Evolutionary conservation across 306 rosid genomes (phyloP), one percentile per base, ranked within the genome.

Genomic region (Corylus avellana): DNA sequence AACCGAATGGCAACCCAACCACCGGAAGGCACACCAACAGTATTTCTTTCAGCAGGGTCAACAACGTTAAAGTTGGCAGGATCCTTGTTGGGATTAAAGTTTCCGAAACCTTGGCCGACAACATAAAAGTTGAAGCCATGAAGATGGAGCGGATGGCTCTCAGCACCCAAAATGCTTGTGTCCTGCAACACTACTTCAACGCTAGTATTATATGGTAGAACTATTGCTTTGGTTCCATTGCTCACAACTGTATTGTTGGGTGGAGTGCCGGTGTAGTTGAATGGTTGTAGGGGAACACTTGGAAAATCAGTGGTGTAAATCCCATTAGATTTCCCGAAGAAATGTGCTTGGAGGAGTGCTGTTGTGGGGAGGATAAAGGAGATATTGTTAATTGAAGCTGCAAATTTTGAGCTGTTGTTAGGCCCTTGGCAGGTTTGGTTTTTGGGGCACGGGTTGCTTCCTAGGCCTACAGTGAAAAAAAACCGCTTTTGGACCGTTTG

Each of bases 1-100:
- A 92, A 90, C 0, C 97, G 86, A 25, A 92, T 80, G 0, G 93
- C 97, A 46, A 82, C 91, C 97, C 97, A 92, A 80, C 96, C 96
- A 20, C 90, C 88, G 29, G 97, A 75, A 9, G 97, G 97, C 12
- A 92, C 90, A 46, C 84, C 87, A 55, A 85, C 56, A 3, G 96
- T 91, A 86, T 92, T 92, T 84, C 96, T 86, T 79, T 88, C 91
- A 25, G 84, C 90, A 0, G 96, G 96, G 69, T 91, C 93, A 70
- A 88, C 79, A 58, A 92, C 83, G 70, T 92, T 92, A 72, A 82
- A 92, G 4, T 83, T 89, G 1, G 76, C 11, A 14, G 87, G 88
- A 77, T 91, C 97, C 2, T 61, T 85, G 22, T 48, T 85, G 1
- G 81, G 79, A 57, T 92, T 59, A 37, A 82, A 91, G 83, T 92